Base-by-base conservation (phyloP, 345 rosid genomes). In the Psidium friedrichsthalianum region DNA sequence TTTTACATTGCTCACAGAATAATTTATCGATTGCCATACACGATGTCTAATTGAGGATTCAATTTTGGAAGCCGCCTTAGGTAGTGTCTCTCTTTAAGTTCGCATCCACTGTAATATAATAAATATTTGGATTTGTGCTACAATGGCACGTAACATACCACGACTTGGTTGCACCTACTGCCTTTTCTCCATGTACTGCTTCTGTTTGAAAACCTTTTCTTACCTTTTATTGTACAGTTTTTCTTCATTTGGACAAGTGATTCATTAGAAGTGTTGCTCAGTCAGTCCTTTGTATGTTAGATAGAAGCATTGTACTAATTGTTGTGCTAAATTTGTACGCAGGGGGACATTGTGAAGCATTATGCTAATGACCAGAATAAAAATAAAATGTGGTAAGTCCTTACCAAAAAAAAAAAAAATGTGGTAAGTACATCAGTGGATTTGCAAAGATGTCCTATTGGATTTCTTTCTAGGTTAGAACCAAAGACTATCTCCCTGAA, bases 281-380 rank as follows among this genome's bases (percentile, higher is more conserved):
- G 80, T 64, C 76, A 32, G 44, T 32, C 44, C 18, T 32, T 69
- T 2, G 80, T 40, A 36, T 36, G 80, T 69, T 69, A 1, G 24
- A 69, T 32, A 8, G 55, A 36, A 9, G 47, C 76, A 64, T 64
- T 64, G 21, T 69, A 36, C 24, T 69, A 69, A 36, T 18, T 32
- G 22, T 69, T 69, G 47, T 18, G 80, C 47, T 36, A 18, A 36
- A 69, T 13, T 36, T 69, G 80, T 69, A 69, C 0, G 14, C 93
- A 96, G 99, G 98, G 99, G 55, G 99, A 96, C 42, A 91, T 95
- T 86, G 98, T 96, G 92, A 94, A 89, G 91, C 92, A 88, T 84
- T 97, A 92, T 87, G 99, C 98, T 80, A 97, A 96, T 88, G 96
- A 92, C 88, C 98, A 95, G 90, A 92, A 92, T 92, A 96, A 97